A percentile compares a stretch with the other conserved stretches of the same genome.
phyloP scores from a whole-genome alignment of 2,329 filamentous ascomycete genomes.

The Sordariomycetes sp. region DNA sequence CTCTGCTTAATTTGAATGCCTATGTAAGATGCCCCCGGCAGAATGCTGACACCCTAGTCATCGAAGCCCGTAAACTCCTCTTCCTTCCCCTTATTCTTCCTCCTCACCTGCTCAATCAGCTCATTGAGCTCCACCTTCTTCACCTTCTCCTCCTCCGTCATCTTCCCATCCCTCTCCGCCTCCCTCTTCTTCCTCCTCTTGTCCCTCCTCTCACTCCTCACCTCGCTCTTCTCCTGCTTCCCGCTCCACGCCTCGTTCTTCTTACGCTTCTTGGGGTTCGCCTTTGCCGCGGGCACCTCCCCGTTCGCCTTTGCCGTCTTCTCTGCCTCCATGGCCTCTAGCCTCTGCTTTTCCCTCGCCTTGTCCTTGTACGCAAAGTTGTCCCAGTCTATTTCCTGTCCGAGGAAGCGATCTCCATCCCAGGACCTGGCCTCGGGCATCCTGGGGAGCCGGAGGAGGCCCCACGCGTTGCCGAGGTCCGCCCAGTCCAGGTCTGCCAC shows the following conservation, averaged over 20 bases:
- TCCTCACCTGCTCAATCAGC: slow-evolving; percentile 54
- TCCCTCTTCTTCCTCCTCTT: slow-evolving; percentile 55
- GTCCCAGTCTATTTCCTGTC: slow-evolving; percentile 56
- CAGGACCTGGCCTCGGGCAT: slow-evolving; percentile 85
- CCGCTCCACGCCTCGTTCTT: slow-evolving; percentile 61
- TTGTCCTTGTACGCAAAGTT: slow-evolving; percentile 63
- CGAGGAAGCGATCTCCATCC: slow-evolving; percentile 55
- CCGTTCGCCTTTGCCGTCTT: slow-evolving; percentile 24
- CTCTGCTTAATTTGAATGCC: no score
- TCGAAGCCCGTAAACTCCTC: slow-evolving; percentile 53
- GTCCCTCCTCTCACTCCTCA: slow-evolving; percentile 50
- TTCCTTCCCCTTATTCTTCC: slow-evolving; percentile 35
- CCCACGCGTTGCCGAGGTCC: slow-evolving; percentile 74
- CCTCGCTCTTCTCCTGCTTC: slow-evolving; percentile 48
- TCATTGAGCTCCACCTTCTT: slow-evolving; percentile 52
- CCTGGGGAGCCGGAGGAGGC: slow-evolving; percentile 72
- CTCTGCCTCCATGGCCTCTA: slow-evolving; percentile 41
- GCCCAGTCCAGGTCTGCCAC: slow-evolving; percentile 75
- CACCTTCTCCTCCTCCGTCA: slow-evolving; percentile 61
- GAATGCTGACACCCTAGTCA: slow-evolving; percentile 17
- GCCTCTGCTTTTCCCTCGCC: slow-evolving; percentile 54
- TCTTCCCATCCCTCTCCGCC: slow-evolving; percentile 47
- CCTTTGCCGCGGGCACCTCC: slow-evolving; percentile 9
- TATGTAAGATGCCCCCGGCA: no score
- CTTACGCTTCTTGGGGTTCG: slow-evolving; percentile 40